Base-by-base conservation (phyloP, 495 filamentous ascomycete genomes). In the Pseudotulostoma volvatum region DNA sequence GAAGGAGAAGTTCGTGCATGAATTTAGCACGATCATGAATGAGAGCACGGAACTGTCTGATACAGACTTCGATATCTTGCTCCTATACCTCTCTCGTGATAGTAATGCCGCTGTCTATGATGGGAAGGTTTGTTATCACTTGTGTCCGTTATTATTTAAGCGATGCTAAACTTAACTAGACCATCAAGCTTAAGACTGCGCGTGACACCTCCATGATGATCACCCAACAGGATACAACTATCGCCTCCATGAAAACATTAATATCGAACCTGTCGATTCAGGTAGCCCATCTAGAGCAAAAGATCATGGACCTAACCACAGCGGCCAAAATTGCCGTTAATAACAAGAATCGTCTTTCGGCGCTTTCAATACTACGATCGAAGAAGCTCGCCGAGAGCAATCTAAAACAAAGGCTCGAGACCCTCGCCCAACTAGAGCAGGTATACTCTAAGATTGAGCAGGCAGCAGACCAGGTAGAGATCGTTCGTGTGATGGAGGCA, bases 371-470 rank as follows among this genome's bases (percentile, higher is more conserved):
- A 0, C 64, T 97, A n/a, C 75, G 76, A 25, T 80, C 73, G 0
- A 93, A 82, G 58, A 95, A 90, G 51, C 60, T 79, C 3, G 75
- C 74, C 17, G 84, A 92, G 50, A 62, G 69, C 5, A 78, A 72
- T 23, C 66, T 96, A 0, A 61, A 67, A 13, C 69, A 74, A 36
- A 76, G 84, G 2, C 66, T 75, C 16, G 75, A 74, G 7, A 80
- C 77, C 0, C 66, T 90, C 1, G 57, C 57, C n/a, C 85, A 93
- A 55, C 63, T 95, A 0, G 84, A 95, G 55, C 76, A 81, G 33
- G 76, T 93, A 0, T 79, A 79, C 38, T 52, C 61, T 7, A 79
- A 77, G 48, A 85, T 97, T 38, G 77, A 93, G 55, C 77, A 86
- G 55, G 92, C 90, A 1, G 67, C 73, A 1, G 81, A 82, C 48